Base-by-base conservation (phyloP, 306 rosid species). In the Pachyrhizus erosus region DNA sequence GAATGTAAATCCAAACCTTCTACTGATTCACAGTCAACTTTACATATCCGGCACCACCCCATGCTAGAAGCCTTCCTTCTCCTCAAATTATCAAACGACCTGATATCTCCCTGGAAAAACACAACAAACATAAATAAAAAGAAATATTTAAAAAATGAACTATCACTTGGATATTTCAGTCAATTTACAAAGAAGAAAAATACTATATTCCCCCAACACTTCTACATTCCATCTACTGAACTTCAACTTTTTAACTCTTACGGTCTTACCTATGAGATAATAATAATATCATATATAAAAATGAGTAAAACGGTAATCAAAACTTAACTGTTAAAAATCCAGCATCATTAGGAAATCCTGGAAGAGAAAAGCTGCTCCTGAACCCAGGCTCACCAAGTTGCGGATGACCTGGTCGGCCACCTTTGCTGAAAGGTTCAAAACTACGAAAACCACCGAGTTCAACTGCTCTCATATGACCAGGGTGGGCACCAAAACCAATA, bases 31-130 rank as follows among this genome's bases (percentile, higher is more conserved):
- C 99, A 96, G 84, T 93, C 97, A 79, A 93, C 85, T 91, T 92
- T 96, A 89, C 99, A 96, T 77, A 96, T 92, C 60, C 99, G 91
- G 84, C 99, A 96, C 99, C 99, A 93, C 21, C 99, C 99, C 93
- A 86, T 91, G 91, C 86, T 89, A 74, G 84, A 80, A 72, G 86
- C 82, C 81, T 88, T 96, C 87, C 97, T 92, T 87, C 90, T 96
- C 86, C 93, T 91, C 75, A 74, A 67, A 77, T 86, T 90, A 84
- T 89, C 96, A 82, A 93, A 91, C 48, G 91, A 75, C 45, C 89
- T 94, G 68, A 72, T 61, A n/a, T 92, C 97, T 81, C 94, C 94
- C 98, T 96, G 73, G 5, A 88, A 82, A 80, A 80, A 70, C 76
- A 52, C 73, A 84, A 43, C 21, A 31, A 37, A 65, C 29, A 57